Evolutionary conservation across 2,329 filamentous ascomycete genomes (phyloP).

Genomic region (Calonectria leucothoes): DNA sequence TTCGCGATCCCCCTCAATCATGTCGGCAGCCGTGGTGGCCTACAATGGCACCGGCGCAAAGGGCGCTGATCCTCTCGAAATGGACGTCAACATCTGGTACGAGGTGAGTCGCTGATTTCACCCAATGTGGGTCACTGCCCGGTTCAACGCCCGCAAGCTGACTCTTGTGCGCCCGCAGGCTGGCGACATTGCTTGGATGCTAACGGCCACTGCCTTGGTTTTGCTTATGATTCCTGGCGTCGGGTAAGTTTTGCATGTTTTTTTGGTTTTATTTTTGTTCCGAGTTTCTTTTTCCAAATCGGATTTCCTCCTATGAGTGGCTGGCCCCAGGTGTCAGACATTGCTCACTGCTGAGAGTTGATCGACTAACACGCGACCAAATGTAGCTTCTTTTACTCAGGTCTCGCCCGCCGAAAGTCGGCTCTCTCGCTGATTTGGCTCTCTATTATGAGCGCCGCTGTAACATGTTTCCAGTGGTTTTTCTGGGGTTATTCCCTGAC

Average conservation of each 20-base stretch:
- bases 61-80: slow-evolving; percentile 74
- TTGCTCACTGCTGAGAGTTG: neutral
- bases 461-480: slow-evolving; percentile 94
- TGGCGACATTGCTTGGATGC: slow-evolving; percentile 88
- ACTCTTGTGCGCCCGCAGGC: slow-evolving; percentile 61
- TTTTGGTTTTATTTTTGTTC: neutral
- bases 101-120: slow-evolving; percentile 61
- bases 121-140: slow-evolving; percentile 27
- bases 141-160: slow-evolving; percentile 38
- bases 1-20: slow-evolving; percentile 14
- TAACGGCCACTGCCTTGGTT: slow-evolving; percentile 84
- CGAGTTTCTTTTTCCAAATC: neutral
- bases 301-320: neutral
- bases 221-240: slow-evolving; percentile 94
- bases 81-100: slow-evolving; percentile 84
- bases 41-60: slow-evolving; percentile 74
- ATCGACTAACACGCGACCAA: slow-evolving; percentile 19
- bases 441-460: slow-evolving; percentile 85
- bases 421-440: slow-evolving; percentile 92
- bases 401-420: slow-evolving; percentile 88
- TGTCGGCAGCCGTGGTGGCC: slow-evolving; percentile 56
- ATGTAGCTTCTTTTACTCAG: slow-evolving; percentile 86
- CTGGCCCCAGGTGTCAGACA: neutral
- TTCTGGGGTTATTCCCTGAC: slow-evolving; percentile 90
- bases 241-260: slow-evolving; percentile 61